Evolutionary conservation across 495 filamentous ascomycete species (phyloP).

Genomic region (Niebla homalea): DNA sequence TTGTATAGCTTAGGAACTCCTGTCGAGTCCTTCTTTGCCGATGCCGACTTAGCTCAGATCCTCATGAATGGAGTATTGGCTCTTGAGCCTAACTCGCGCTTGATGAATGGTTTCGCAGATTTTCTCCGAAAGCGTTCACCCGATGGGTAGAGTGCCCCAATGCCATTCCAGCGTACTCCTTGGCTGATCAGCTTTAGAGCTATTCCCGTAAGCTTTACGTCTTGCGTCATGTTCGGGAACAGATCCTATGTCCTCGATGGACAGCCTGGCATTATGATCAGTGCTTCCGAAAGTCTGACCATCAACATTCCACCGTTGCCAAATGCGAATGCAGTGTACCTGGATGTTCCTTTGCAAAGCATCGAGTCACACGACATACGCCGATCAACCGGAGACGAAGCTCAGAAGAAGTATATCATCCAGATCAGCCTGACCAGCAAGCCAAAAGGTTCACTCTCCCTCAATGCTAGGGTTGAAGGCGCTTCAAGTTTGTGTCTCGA

Average conservation of each 20-base stretch:
- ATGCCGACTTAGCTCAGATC: no score
- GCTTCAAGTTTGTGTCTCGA: background rate
- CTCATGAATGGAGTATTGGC: no score
- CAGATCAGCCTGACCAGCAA: background rate
- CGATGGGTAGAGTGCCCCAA: background rate
- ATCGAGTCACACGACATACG: background rate
- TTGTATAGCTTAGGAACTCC: no score
- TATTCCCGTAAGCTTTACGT: conserved; percentile 7
- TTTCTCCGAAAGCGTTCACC: no score
- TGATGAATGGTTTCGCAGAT: no score
- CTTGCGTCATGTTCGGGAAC: conserved; percentile 1
- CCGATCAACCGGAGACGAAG: background rate
- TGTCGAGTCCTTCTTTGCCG: no score
- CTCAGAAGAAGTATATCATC: background rate
- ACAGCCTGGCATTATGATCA: conserved; percentile 12
- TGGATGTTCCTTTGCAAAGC: conserved; percentile 11
- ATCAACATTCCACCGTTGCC: conserved; percentile 10
- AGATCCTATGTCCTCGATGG: background rate
- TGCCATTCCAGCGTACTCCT: no score
- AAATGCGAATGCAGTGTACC: conserved; percentile 4
- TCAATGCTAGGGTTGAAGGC: background rate
- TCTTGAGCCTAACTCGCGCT: no score
- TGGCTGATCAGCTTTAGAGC: background rate
- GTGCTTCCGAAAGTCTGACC: conserved; percentile 7
- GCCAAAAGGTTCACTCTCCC: background rate